phyloP scores from a whole-genome alignment of 495 filamentous ascomycete genomes.

The Aspergillus coremiiformis region DNA sequence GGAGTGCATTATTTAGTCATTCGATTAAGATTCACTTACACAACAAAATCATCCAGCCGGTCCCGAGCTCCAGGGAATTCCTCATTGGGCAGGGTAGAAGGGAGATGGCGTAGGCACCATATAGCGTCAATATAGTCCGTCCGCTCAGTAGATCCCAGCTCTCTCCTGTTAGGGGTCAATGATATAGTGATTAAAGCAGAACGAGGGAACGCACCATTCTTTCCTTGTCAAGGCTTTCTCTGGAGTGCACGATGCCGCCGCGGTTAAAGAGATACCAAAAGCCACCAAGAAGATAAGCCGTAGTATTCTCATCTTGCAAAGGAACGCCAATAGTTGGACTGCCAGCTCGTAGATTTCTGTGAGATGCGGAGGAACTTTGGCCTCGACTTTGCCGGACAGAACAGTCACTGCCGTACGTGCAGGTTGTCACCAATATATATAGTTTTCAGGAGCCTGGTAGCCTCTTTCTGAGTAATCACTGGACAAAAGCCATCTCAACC shows the following conservation, averaged over 20 bases:
- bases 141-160: conserved; percentile 14
- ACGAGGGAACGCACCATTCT: background rate
- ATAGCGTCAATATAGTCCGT: conserved; percentile 43
- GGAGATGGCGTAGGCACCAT: conserved; percentile 39
- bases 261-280: background rate
- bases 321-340: background rate
- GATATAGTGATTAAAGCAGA: background rate
- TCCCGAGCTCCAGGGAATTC: conserved; percentile 43
- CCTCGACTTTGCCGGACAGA: too few species aligned
- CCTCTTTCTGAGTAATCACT: background rate
- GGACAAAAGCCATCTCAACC: background rate
- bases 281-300: background rate
- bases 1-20: background rate
- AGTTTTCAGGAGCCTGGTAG: background rate
- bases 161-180: background rate
- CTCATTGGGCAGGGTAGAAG: conserved; percentile 29
- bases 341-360: background rate
- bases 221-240: background rate
- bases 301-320: background rate
- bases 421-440: background rate
- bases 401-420: too few species aligned
- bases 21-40: conserved; percentile 27
- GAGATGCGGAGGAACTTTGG: too few species aligned
- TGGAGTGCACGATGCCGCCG: background rate
- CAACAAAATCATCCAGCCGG: conserved; percentile 50